phyloP scores from a whole-genome alignment of 768 basidiomycete genomes.

The Kwoniella botswanensis region DNA sequence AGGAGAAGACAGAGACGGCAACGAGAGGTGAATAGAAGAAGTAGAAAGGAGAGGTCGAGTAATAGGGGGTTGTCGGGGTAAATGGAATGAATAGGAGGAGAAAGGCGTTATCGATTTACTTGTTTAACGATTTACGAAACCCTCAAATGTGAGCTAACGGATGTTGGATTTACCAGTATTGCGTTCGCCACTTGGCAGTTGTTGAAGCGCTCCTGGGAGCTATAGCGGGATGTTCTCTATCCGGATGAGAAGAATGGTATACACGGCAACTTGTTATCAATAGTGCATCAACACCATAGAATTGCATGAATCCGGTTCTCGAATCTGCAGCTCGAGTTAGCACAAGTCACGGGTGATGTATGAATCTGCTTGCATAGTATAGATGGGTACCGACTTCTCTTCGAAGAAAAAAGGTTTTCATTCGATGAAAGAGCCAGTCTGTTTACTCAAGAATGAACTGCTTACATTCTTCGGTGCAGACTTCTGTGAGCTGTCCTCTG shows the following conservation, averaged over 20 bases:
- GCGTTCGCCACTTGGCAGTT: constrained; percentile 90
- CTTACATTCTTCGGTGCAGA: no score
- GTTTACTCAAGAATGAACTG: no score
- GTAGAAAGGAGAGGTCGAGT: not conserved
- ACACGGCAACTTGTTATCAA: not conserved
- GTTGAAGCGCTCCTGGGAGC: constrained; percentile 66
- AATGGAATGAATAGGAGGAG: not conserved
- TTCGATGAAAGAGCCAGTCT: no score
- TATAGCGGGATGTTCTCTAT: constrained; percentile 33
- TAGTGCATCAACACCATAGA: not conserved
- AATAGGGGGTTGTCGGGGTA: not conserved
- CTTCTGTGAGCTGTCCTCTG: no score
- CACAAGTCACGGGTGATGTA: no score
- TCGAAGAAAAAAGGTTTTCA: no score
- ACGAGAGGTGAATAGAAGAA: not conserved
- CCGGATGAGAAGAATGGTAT: not conserved
- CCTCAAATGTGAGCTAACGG: not conserved
- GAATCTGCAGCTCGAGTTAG: no score
- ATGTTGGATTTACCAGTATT: constrained; percentile 63
- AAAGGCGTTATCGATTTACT: no score
- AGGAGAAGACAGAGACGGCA: not conserved
- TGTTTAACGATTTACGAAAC: not conserved
- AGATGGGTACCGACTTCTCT: no score
- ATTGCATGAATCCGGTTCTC: not conserved
- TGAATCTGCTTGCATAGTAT: no score